Evolutionary conservation across 495 filamentous ascomycete genomes (phyloP).

Genomic region (Hamigera avellanea): DNA sequence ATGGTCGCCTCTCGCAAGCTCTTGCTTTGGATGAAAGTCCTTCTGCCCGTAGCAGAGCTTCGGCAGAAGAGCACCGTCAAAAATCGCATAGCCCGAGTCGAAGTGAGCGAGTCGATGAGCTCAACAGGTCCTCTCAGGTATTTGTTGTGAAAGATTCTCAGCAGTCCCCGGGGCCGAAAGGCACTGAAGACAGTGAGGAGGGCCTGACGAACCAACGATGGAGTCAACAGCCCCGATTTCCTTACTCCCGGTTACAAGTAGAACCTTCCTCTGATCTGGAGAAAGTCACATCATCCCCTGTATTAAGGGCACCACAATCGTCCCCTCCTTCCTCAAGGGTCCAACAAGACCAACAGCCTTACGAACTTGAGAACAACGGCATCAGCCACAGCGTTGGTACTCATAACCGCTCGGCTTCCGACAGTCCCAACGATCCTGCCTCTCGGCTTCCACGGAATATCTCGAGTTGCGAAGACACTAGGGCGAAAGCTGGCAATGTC

Average conservation of each 20-base stretch:
- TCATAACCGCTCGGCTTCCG: conserved; percentile 3
- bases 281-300: conserved; percentile 17
- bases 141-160: conserved; percentile 39
- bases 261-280: conserved; percentile 11
- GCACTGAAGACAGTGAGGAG: conserved; percentile 4
- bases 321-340: conserved; percentile 12
- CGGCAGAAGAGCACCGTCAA: conserved; percentile 2
- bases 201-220: not conserved
- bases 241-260: conserved; percentile 2
- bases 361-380: conserved; percentile 1
- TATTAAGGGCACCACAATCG: conserved; percentile 12
- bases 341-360: conserved; percentile 4
- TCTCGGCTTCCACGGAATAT: conserved; percentile 2
- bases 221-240: not conserved
- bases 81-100: conserved; percentile 2
- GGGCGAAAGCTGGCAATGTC: conserved; percentile 9
- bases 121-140: conserved; percentile 20
- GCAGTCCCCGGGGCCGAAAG: conserved; percentile 20
- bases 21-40: conserved; percentile 20
- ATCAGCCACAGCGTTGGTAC: not conserved
- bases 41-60: conserved; percentile 2
- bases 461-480: conserved; percentile 3
- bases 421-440: conserved; percentile 2
- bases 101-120: conserved; percentile 5
- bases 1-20: conserved; percentile 30